Conservation (phyloP, 345 rosid genomes). For the Citrus trifoliata region DNA sequence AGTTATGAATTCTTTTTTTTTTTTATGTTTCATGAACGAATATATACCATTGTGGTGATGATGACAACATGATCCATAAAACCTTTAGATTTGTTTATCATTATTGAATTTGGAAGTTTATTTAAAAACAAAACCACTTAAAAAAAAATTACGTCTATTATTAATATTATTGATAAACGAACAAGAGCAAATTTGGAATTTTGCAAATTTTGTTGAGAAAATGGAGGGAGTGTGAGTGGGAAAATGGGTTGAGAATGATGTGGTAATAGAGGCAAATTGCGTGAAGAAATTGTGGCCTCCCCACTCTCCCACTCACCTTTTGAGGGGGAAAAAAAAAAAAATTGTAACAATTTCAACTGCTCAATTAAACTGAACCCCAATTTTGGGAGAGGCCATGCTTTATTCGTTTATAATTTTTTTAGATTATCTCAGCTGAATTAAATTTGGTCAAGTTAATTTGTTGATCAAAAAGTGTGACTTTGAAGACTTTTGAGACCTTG, state of each 20-base stretch:
- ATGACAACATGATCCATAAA: not conserved
- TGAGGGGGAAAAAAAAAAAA: not conserved
- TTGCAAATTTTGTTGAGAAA: not conserved
- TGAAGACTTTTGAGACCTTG: not conserved
- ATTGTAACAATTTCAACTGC: not conserved
- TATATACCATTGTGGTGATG: not conserved
- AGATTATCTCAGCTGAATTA: not conserved
- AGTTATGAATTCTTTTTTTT: not conserved
- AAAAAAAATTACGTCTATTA: too few species aligned
- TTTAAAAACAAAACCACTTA: too few species aligned
- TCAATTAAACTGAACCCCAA: not conserved
- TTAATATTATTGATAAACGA: too few species aligned
- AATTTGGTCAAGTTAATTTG: not conserved
- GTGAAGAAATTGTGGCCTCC: constrained; percentile 6
- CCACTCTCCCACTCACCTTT: not conserved
- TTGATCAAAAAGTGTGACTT: not conserved
- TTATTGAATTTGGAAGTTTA: too few species aligned
- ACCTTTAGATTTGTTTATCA: too few species aligned
- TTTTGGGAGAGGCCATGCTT: not conserved
- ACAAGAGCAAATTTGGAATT: not conserved
- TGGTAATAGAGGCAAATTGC: not conserved
- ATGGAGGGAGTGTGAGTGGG: not conserved
- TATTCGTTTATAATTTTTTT: too few species aligned
- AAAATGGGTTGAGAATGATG: not conserved
- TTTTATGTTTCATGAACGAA: not conserved